Evolutionary conservation across 257 asterid genomes (phyloP).

Genomic region (Solanum ossicruentum): DNA sequence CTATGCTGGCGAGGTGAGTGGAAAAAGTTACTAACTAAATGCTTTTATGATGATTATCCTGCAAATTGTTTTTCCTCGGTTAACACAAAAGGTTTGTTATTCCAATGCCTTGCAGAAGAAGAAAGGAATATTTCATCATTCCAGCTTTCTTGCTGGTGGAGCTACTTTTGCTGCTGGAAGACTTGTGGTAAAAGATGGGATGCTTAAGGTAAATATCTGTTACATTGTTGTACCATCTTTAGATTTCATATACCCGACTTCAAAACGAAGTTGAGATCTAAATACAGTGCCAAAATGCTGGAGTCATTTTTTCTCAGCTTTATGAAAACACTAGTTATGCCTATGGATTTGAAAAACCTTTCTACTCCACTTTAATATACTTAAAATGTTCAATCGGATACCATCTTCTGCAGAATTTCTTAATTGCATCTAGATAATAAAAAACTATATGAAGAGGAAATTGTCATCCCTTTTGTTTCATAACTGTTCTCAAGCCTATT

Average conservation of each 20-base stretch:
- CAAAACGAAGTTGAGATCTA: not conserved
- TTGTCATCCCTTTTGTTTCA: not conserved
- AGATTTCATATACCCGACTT: not conserved
- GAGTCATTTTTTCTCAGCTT: not conserved
- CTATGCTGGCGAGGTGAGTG: conserved; percentile 64
- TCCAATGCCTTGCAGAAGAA: conserved; percentile 43
- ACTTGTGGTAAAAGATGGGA: conserved; percentile 56
- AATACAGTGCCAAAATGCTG: not conserved
- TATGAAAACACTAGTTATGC: not conserved
- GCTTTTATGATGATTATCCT: conserved; percentile 1
- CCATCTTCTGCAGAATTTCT: not conserved
- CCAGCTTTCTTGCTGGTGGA: conserved; percentile 97
- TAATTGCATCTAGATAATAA: not conserved
- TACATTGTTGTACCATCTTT: not conserved
- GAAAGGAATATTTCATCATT: conserved; percentile 90
- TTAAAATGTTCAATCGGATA: not conserved
- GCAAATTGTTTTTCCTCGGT: not conserved
- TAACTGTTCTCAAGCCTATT: not conserved
- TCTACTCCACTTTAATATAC: not conserved
- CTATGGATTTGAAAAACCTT: not conserved
- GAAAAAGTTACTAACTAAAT: not conserved
- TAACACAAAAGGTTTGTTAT: not conserved
- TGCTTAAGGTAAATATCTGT: conserved; percentile 43
- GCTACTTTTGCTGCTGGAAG: conserved; percentile 95
- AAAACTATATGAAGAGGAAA: not conserved